Percentiles rank a stretch among this genome's conserved stretches.
phyloP scores from a whole-genome alignment of 2,329 filamentous ascomycete genomes.

The Fusarium virguliforme region DNA sequence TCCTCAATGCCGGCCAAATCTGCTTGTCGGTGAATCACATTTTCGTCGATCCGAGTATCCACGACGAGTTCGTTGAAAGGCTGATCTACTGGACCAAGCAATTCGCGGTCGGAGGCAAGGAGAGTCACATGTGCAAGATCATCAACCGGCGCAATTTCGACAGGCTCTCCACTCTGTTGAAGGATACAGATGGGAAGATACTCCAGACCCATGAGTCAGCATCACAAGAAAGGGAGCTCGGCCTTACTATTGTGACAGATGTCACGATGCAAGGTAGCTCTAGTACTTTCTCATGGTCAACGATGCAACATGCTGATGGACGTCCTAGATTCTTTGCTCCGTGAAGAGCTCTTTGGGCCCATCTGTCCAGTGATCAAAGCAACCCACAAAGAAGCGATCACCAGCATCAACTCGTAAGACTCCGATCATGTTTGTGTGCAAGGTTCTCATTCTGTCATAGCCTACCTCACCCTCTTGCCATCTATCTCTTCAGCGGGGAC shows the following conservation, averaged over 20 bases:
- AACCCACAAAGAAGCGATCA: conserved; percentile 13
- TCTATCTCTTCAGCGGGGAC: not conserved
- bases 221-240: not conserved
- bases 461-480: not conserved
- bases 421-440: too few relatives aligned
- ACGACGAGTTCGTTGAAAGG: conserved; percentile 55
- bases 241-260: not conserved
- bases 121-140: conserved; percentile 50
- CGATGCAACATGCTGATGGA: too few relatives aligned
- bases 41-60: conserved; percentile 59
- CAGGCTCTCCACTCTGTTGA: conserved; percentile 57
- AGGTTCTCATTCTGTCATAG: not conserved
- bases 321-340: conserved; percentile 57
- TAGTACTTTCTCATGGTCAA: too few relatives aligned
- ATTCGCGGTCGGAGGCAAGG: not conserved
- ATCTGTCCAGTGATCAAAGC: conserved; percentile 28
- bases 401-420: too few relatives aligned
- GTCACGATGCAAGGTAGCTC: not conserved
- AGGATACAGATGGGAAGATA: conserved; percentile 23
- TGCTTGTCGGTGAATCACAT: conserved; percentile 60
- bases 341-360: conserved; percentile 58
- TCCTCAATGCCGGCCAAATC: conserved; percentile 58
- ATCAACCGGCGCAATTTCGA: conserved; percentile 62
- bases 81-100: conserved; percentile 17
- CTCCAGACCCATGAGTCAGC: not conserved